Conservation (phyloP, 257 asterid species). For the Capsicum baccatum region DNA sequence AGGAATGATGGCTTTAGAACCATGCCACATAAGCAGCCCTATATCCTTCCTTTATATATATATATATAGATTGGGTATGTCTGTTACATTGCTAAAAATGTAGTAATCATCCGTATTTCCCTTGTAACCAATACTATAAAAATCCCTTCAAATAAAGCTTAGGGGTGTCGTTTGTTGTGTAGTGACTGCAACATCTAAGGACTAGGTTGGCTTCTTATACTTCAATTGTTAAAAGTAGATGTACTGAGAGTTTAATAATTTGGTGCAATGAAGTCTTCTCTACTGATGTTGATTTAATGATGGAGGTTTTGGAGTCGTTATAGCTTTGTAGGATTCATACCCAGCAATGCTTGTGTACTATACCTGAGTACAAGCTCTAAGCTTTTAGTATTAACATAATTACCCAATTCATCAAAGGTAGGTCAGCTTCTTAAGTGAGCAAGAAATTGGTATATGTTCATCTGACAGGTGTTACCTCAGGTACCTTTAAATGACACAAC, state of each 20-base stretch:
- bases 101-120: neutral
- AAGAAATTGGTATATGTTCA: conserved; percentile 14
- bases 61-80: neutral
- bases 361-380: neutral
- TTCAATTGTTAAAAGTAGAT: neutral
- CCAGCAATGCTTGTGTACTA: neutral
- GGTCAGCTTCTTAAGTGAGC: conserved; percentile 13
- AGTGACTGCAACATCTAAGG: conserved; percentile 1
- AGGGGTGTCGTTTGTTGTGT: conserved; percentile 6
- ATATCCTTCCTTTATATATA: no score
- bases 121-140: neutral
- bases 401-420: neutral
- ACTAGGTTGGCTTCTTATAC: neutral
- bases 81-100: conserved; percentile 5
- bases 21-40: no score
- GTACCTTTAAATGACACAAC: neutral
- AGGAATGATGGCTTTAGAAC: no score
- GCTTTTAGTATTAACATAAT: neutral
- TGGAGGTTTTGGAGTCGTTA: neutral
- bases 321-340: neutral
- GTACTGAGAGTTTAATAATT: neutral
- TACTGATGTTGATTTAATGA: neutral
- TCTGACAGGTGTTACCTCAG: neutral
- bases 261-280: conserved; percentile 1
- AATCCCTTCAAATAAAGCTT: neutral